Evolutionary conservation across 495 filamentous ascomycete species (phyloP), one percentile per base, ranked within the genome.

Genomic region (Aspergillus asperescens): DNA sequence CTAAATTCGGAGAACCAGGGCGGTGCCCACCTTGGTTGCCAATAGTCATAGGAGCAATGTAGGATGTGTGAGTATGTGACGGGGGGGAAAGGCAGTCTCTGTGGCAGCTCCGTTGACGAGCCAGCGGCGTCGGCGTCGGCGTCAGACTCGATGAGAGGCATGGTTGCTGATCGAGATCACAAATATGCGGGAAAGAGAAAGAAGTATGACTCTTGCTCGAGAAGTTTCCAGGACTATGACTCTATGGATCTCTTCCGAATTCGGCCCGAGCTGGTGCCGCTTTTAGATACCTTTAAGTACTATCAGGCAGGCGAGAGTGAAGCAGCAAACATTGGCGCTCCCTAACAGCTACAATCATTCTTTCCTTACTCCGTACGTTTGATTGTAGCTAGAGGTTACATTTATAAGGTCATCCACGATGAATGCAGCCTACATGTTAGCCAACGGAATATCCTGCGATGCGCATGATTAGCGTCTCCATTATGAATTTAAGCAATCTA

Each of bases 41-140:
- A 98, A 52, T 78, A 79, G 67, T 95, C 86, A 67, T 90, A 96
- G 31, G 93, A 93, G 71, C 93, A 98, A 67, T 96, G 82, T 29
- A 95, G 69, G 59, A 98, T 94, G 61, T 98, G 93, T 22, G 84
- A 80, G 59, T 83, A 81, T 5, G 83, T 87, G 37, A 96, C 78
- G 2, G 89, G 89, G 12, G 87, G 85, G 59, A 97, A 97, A 31
- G 81, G 86, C 23, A 88, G 79, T 28, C 68, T 69, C 25, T 63
- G 61, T 2, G 59, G 63, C 5, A 59, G 46, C 19, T 63, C 63
- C 8, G 54, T 48, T 25, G 61, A 27, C 0, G 57, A 41, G 8
- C 54, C 67, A 24, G 44, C 44, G 7, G 48, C 48, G 8, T 66
- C 62, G 7, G 68, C 67, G 19, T 38, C 44, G 7, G 48, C 48